phyloP scores from a whole-genome alignment of 345 rosid species.

The Aethionema arabicum region DNA sequence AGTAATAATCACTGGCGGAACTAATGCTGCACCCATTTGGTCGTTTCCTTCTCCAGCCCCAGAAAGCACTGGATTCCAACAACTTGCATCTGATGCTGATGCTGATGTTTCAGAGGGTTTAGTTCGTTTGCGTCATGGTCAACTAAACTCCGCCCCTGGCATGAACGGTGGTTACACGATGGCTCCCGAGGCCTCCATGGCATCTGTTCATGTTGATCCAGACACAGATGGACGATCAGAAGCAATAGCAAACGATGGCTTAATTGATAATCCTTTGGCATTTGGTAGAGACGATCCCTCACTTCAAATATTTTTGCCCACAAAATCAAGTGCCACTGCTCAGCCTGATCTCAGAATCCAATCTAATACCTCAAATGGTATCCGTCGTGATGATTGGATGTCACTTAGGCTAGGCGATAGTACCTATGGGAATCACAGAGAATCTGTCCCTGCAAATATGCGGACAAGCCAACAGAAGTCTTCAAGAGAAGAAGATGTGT shows the following conservation, averaged over 20 bases:
- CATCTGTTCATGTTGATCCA: conserved; percentile 44
- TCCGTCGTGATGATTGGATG: conserved; percentile 75
- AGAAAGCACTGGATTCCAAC: conserved; percentile 68
- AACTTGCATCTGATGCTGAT: conserved; percentile 65
- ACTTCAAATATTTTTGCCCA: conserved; percentile 86
- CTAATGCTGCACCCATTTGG: conserved; percentile 62
- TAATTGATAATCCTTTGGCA: conserved; percentile 70
- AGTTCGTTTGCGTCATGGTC: conserved; percentile 50
- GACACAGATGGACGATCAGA: conserved; percentile 52
- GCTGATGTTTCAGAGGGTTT: conserved; percentile 55
- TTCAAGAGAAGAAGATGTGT: conserved; percentile 21
- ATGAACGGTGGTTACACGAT: conserved; percentile 47
- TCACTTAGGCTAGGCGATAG: conserved; percentile 86
- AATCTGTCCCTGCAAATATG: conserved; percentile 39
- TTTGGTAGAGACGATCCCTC: conserved; percentile 76
- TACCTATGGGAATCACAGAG: conserved; percentile 44
- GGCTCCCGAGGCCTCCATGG: conserved; percentile 51
- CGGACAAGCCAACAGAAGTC: conserved; percentile 45
- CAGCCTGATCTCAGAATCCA: conserved; percentile 57
- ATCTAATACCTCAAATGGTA: conserved; percentile 61
- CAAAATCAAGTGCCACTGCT: conserved; percentile 57
- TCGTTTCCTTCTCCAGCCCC: conserved; percentile 56
- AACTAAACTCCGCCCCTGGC: conserved; percentile 45
- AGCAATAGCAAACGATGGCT: conserved; percentile 47
- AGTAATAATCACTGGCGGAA: too few relatives aligned